Evolutionary conservation across 495 filamentous ascomycete genomes (phyloP), one percentile per base, ranked within the genome.

Genomic region (Wilcoxina mikolae): DNA sequence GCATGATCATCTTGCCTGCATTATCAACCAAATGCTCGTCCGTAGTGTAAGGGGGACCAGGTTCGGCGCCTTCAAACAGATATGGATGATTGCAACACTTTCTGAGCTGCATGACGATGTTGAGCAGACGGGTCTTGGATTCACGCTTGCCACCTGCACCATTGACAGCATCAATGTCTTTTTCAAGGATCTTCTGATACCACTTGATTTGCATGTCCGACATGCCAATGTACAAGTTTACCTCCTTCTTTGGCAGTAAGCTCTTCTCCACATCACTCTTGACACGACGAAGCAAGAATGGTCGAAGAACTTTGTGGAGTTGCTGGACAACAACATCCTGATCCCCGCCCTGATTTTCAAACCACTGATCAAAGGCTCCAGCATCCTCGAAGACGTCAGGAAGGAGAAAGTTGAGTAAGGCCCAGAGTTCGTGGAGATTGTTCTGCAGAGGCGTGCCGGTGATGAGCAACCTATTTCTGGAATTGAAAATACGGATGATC

Each of bases 61-160:
- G 90, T 60, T 99, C 93, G 26, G 93, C 93, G 26, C 93, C 93
- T 62, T 99, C 93, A 59, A 99, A 99, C 1, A 99, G 78, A 61
- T 99, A 99, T 2, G 93, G 93, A 61, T 99, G 93, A 61, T 99
- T 99, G 70, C 93, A 96, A 68, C 93, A 99, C 68, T 99, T 99
- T 56, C 93, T 83, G 44, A 99, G 79, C 67, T 99, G 93, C 93
- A 99, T 99, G 57, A 99, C 93, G 65, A 99, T 99, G 71, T 99
- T 99, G 56, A 99, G 74, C n/a, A 99, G 77, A 41, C 93, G 80
- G 3, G 93, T 96, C 72, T 99, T 99, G n/a, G 90, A 95, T 67
- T 99, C 93, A 49, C 85, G 81, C 70, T 95, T 96, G 20, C 93
- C 91, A 53, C 81, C 86, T 25, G 93, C 93, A 43, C 93, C 93